These are phyloP conservation scores for Microstegium vimineum DNA, from an alignment of 176 grass and related monocot genomes.

Conservation along the genomic window DNA sequence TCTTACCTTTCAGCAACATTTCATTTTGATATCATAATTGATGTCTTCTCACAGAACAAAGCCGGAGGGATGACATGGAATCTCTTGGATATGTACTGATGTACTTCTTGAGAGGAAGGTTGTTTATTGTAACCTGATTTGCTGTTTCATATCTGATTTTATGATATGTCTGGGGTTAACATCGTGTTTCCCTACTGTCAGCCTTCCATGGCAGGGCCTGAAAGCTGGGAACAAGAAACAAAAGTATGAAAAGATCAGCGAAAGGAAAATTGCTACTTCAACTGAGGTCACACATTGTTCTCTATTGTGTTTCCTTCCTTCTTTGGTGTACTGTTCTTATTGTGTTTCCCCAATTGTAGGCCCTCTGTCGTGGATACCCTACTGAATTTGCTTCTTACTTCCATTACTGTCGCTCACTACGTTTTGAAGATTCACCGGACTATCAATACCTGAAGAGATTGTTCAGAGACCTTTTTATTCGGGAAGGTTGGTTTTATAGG, in stretches of 20 bases:
- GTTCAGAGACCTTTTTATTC: slow-evolving; percentile 83
- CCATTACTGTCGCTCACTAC: slow-evolving; percentile 83
- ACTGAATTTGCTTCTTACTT: slow-evolving; percentile 85
- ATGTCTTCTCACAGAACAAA: slow-evolving; percentile 68
- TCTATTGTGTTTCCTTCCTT: not conserved
- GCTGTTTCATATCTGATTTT: not conserved
- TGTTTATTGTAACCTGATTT: slow-evolving; percentile 7
- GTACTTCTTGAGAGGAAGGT: slow-evolving; percentile 98
- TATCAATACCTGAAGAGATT: slow-evolving; percentile 86
- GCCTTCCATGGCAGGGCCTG: slow-evolving; percentile 86
- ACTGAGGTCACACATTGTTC: slow-evolving; percentile 49
- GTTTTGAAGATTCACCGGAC: slow-evolving; percentile 81
- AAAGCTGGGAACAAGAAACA: slow-evolving; percentile 98
- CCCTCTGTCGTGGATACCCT: slow-evolving; percentile 80
- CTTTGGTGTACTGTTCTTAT: not conserved
- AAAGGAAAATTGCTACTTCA: slow-evolving; percentile 85
- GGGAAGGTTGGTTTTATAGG: slow-evolving; percentile 51
- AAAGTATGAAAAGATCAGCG: slow-evolving; percentile 87
- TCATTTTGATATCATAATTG: not conserved
- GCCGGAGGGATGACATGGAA: slow-evolving; percentile 93
- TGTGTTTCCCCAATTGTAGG: slow-evolving; percentile 32
- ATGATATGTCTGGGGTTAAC: not conserved
- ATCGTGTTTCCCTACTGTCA: slow-evolving; percentile 21
- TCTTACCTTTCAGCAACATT: not conserved
- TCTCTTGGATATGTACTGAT: slow-evolving; percentile 95